These are phyloP conservation scores for Pseudozyma pruni DNA, from an alignment of 1,284 basidiomycete species.

Conservation along the genomic window DNA sequence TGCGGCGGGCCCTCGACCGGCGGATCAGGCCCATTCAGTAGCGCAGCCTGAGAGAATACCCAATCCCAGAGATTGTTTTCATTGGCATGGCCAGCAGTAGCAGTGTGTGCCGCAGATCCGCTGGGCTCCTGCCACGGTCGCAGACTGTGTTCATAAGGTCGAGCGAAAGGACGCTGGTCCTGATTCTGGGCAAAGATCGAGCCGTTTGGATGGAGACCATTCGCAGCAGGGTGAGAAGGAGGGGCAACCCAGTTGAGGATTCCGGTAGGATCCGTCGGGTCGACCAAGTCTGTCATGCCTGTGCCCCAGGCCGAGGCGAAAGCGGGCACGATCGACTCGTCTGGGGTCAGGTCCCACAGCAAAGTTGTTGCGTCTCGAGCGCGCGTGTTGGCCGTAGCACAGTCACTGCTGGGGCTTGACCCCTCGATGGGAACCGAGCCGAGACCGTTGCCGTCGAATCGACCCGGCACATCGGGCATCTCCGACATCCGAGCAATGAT, in stretches of 20 bases:
- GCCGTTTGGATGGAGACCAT: constrained; percentile 1
- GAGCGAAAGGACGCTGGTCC: constrained; percentile 2
- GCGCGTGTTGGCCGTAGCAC: background rate
- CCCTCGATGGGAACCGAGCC: constrained; percentile 1
- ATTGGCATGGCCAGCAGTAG: background rate
- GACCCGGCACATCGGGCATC: background rate
- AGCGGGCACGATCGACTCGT: constrained; percentile 28
- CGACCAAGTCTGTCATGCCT: background rate
- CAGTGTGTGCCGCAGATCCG: background rate
- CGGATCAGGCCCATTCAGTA: constrained; percentile 15
- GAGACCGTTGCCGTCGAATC: background rate
- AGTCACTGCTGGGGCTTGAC: constrained; percentile 4
- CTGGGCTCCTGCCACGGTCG: constrained; percentile 36
- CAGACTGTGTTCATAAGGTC: constrained; percentile 32
- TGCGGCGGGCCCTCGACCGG: constrained; percentile 17
- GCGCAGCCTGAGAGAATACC: constrained; percentile 28
- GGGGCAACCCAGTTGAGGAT: background rate
- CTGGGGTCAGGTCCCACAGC: constrained; percentile 33
- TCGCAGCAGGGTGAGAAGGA: background rate
- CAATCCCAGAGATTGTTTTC: constrained; percentile 36
- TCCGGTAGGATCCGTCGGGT: constrained; percentile 15
- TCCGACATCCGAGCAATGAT: constrained; percentile 20
- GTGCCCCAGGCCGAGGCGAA: constrained; percentile 32
- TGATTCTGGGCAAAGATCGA: background rate
- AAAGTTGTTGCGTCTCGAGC: constrained; percentile 14